phyloP scores from a whole-genome alignment of 2,329 filamentous ascomycete species.

The Phaeomoniella chlamydospora region DNA sequence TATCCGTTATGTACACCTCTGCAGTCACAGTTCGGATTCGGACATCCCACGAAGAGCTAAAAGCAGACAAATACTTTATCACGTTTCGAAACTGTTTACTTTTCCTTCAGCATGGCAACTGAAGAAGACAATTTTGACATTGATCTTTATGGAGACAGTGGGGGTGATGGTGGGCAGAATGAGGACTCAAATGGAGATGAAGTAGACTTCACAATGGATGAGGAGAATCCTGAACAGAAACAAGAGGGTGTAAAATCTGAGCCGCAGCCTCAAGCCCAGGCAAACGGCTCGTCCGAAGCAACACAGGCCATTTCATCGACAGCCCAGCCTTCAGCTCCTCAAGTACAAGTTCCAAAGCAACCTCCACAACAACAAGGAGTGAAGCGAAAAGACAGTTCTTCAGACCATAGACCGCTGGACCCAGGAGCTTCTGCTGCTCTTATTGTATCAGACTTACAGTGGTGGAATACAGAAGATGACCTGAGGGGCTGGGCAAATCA shows the following conservation, averaged over 20 bases:
- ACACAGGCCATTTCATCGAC: background rate
- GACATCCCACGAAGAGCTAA: no score
- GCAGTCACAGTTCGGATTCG: no score
- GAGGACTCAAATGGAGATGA: conserved; percentile 16
- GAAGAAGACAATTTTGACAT: conserved; percentile 59
- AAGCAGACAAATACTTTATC: no score
- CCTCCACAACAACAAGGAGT: conserved; percentile 38
- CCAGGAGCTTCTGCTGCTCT: conserved; percentile 54
- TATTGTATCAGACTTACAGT: conserved; percentile 78
- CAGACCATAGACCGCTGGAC: conserved; percentile 40
- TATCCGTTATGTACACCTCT: background rate
- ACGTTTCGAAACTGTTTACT: no score
- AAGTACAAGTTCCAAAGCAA: conserved; percentile 17
- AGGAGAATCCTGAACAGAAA: conserved; percentile 2
- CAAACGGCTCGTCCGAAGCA: background rate
- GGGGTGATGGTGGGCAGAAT: conserved; percentile 29
- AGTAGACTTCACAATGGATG: conserved; percentile 26
- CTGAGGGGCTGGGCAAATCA: conserved; percentile 73
- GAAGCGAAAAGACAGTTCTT: conserved; percentile 45
- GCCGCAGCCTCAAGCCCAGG: conserved; percentile 2
- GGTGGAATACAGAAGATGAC: conserved; percentile 96
- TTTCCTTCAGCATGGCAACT: conserved; percentile 24
- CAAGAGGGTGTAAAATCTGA: conserved; percentile 1
- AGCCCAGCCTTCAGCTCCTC: conserved; percentile 20
- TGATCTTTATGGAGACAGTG: conserved; percentile 51